These are phyloP conservation scores for Piedraia hortae DNA, from an alignment of 2,329 filamentous ascomycete species.

Conservation along the genomic window DNA sequence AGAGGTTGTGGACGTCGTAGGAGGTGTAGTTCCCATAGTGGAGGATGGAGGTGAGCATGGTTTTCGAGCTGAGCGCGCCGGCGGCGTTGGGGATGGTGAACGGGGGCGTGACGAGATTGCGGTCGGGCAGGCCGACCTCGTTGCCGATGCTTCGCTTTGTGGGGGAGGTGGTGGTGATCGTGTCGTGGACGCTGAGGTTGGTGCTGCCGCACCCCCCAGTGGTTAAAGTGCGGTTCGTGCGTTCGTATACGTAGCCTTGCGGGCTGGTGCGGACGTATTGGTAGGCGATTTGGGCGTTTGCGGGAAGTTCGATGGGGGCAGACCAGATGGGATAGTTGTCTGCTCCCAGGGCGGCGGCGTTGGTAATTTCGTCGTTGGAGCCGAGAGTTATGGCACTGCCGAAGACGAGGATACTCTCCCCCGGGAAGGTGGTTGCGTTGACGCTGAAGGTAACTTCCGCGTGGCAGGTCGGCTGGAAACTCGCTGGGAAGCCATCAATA, in stretches of 20 bases:
- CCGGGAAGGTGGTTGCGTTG: conserved; percentile 11
- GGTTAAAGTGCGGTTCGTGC: conserved; percentile 9
- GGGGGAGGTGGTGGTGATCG: conserved; percentile 10
- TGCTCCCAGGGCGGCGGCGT: conserved; percentile 9
- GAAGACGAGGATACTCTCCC: conserved; percentile 13
- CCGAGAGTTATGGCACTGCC: conserved; percentile 12
- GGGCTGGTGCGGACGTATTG: conserved; percentile 11
- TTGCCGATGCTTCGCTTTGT: conserved; percentile 3
- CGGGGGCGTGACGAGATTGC: conserved; percentile 34
- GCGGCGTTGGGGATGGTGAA: conserved; percentile 39
- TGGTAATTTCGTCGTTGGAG: conserved; percentile 5
- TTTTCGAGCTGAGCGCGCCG: conserved; percentile 15
- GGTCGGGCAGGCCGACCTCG: conserved; percentile 27
- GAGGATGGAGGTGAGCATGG: not conserved
- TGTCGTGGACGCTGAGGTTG: conserved; percentile 5
- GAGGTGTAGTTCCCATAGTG: conserved; percentile 1
- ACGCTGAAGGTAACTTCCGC: conserved; percentile 11
- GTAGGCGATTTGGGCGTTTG: conserved; percentile 10
- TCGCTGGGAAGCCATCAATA: conserved; percentile 39
- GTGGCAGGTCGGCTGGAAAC: conserved; percentile 31
- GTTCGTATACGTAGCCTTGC: conserved; percentile 12
- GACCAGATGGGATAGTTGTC: conserved; percentile 13
- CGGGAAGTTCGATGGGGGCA: conserved; percentile 10
- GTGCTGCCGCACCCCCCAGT: conserved; percentile 10
- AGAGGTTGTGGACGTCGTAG: conserved; percentile 4